phyloP scores from a whole-genome alignment of 352 stramenopile species.

The Phytophthora colocasiae region DNA sequence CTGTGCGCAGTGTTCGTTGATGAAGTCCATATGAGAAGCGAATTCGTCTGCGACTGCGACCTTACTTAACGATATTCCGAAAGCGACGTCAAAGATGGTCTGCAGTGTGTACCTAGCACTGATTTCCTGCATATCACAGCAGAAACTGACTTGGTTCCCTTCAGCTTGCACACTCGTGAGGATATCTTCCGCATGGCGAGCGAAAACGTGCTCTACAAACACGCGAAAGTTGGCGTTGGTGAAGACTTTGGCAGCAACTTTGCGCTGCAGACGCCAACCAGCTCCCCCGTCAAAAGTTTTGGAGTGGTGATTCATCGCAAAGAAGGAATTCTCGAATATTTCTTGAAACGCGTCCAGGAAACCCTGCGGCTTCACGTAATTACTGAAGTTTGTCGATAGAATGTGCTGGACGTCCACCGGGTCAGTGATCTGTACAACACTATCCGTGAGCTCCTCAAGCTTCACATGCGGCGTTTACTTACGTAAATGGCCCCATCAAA shows the following conservation, averaged over 20 bases:
- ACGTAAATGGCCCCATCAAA: conserved; percentile 70
- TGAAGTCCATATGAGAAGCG: conserved; percentile 58
- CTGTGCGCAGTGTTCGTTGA: conserved; percentile 63
- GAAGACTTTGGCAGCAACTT: conserved; percentile 90
- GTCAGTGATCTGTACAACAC: conserved; percentile 45
- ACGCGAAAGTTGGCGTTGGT: conserved; percentile 66
- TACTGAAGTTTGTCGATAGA: conserved; percentile 64
- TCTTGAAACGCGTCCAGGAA: conserved; percentile 74
- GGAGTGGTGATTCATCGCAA: conserved; percentile 75
- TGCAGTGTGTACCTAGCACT: conserved; percentile 59
- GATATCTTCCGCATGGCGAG: conserved; percentile 43
- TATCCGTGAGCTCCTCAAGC: no score
- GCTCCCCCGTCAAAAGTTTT: conserved; percentile 56
- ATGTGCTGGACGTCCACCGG: conserved; percentile 75
- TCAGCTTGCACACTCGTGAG: conserved; percentile 17
- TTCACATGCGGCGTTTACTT: conserved; percentile 4
- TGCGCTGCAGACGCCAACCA: conserved; percentile 80
- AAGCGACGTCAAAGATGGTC: conserved; percentile 70
- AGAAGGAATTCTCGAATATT: conserved; percentile 78
- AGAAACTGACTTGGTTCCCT: conserved; percentile 17
- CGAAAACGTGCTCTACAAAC: conserved; percentile 58
- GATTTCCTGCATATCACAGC: conserved; percentile 65
- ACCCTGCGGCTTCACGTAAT: conserved; percentile 78
- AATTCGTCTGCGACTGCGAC: conserved; percentile 43
- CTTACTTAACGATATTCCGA: conserved; percentile 48